Evolutionary conservation across 2,329 filamentous ascomycete genomes (phyloP).

Genomic region (Penicillium brevicompactum): DNA sequence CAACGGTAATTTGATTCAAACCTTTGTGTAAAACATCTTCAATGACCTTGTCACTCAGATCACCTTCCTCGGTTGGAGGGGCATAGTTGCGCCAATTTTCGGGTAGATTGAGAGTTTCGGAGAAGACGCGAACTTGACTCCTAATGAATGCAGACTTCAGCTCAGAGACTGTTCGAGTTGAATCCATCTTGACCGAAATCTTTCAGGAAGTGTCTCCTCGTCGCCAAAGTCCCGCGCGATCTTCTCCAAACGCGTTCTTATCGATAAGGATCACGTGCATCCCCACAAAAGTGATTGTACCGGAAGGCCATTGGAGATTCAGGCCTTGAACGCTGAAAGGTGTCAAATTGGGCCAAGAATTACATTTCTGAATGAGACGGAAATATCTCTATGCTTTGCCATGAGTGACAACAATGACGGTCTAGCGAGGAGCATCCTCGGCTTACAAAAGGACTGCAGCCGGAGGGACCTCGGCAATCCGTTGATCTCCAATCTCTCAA

Average conservation of each 20-base stretch:
- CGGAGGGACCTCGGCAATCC: slow-evolving; percentile 33
- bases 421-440: slow-evolving; percentile 13
- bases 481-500: neutral
- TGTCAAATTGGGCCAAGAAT: neutral
- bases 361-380: neutral
- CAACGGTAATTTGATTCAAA: slow-evolving; percentile 20
- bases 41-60: slow-evolving; percentile 51
- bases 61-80: slow-evolving; percentile 45
- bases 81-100: slow-evolving; percentile 50
- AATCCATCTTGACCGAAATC: slow-evolving; percentile 34
- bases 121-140: slow-evolving; percentile 55
- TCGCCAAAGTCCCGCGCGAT: slow-evolving; percentile 6
- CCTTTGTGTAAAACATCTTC: slow-evolving; percentile 56
- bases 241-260: slow-evolving; percentile 4
- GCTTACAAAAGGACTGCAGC: slow-evolving; percentile 4
- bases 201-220: slow-evolving; percentile 9
- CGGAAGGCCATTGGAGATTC: neutral
- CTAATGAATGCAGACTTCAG: slow-evolving; percentile 55
- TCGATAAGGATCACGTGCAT: slow-evolving; percentile 13
- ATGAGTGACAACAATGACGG: neutral
- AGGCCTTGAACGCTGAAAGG: neutral
- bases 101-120: slow-evolving; percentile 50
- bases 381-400: neutral
- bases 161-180: slow-evolving; percentile 49
- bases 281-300: slow-evolving; percentile 1